phyloP scores from a whole-genome alignment of 352 stramenopile species.

The Phytophthora colocasiae region DNA sequence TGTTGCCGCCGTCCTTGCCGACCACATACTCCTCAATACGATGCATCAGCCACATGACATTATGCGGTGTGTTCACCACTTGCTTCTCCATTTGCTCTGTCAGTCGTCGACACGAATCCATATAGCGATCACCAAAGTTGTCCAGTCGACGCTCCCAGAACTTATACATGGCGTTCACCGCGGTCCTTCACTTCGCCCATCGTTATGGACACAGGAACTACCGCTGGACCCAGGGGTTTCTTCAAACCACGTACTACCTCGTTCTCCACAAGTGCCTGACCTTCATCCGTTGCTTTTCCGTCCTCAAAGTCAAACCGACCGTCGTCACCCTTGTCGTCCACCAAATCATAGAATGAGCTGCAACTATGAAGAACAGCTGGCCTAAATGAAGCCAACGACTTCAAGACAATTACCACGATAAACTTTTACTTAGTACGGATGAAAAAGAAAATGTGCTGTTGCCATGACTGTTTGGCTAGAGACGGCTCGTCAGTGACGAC shows the following conservation, averaged over 20 bases:
- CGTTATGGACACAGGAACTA: slow-evolving; percentile 60
- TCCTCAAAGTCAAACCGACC: slow-evolving; percentile 51
- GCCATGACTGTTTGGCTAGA: too few relatives aligned
- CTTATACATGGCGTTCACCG: slow-evolving; percentile 65
- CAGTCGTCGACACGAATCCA: slow-evolving; percentile 71
- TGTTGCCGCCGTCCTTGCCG: slow-evolving; percentile 40
- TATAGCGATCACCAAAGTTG: slow-evolving; percentile 68
- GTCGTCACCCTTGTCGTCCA: slow-evolving; percentile 43
- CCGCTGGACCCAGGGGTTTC: slow-evolving; percentile 45
- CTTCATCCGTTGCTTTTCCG: slow-evolving; percentile 41
- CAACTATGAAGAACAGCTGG: too few relatives aligned
- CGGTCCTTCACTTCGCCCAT: slow-evolving; percentile 38
- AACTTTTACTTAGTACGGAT: too few relatives aligned
- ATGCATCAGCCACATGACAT: slow-evolving; percentile 57
- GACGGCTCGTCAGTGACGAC: too few relatives aligned
- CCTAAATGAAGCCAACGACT: too few relatives aligned
- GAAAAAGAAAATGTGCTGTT: too few relatives aligned
- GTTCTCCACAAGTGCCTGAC: slow-evolving; percentile 54
- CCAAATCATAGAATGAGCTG: slow-evolving; percentile 10
- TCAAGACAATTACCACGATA: too few relatives aligned
- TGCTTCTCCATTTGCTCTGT: slow-evolving; percentile 77
- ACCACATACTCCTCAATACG: slow-evolving; percentile 48
- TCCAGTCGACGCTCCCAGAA: slow-evolving; percentile 76
- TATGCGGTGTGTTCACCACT: slow-evolving; percentile 44
- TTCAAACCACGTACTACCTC: slow-evolving; percentile 53